Conservation (phyloP, 2,329 filamentous ascomycete genomes). For the Mycosphaerella arachidis region DNA sequence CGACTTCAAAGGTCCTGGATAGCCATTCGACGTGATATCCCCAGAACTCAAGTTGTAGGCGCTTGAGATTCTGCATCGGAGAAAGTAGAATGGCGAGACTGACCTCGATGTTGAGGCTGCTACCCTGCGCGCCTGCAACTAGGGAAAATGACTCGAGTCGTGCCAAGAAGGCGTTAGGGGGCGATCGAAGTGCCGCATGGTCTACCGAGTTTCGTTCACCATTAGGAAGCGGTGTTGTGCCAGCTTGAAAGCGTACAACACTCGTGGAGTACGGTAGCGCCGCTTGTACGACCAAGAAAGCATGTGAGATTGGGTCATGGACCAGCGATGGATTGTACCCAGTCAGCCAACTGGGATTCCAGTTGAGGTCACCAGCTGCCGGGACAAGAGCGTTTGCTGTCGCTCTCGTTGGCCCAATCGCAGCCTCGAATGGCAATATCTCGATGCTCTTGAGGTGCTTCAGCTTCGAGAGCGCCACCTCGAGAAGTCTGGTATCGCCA, state of each 20-base stretch:
- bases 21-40: constrained; percentile 4
- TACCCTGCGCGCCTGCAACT: neutral
- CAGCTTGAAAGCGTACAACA: neutral
- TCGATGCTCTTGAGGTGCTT: neutral
- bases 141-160: neutral
- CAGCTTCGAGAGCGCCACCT: neutral
- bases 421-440: neutral
- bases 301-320: neutral
- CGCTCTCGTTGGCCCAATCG: neutral
- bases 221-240: neutral
- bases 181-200: neutral
- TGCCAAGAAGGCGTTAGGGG: neutral
- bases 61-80: constrained; percentile 2
- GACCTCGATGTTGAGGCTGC: neutral
- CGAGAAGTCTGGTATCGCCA: neutral
- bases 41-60: constrained; percentile 9
- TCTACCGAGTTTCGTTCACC: neutral
- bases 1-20: constrained; percentile 1
- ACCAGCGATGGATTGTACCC: neutral
- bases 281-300: neutral
- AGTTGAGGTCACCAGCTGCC: neutral
- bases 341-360: neutral
- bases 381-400: neutral
- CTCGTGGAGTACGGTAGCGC: neutral
- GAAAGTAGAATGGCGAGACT: constrained; percentile 1